These are phyloP conservation scores for Aspergillus quadricinctus DNA, from an alignment of 2,329 filamentous ascomycete species.

Conservation along the genomic window DNA sequence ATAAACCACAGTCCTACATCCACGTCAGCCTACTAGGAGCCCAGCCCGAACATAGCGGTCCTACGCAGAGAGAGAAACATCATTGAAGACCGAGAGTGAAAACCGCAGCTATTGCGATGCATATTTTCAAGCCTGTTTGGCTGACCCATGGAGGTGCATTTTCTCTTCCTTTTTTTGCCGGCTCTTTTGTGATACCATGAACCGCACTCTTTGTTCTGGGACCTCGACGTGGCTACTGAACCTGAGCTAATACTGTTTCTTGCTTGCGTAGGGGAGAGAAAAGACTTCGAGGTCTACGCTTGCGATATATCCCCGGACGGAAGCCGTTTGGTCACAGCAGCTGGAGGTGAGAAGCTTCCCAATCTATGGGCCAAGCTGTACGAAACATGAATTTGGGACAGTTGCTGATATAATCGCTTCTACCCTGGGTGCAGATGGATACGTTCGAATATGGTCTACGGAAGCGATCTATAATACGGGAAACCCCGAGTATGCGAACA, in stretches of 20 bases:
- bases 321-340: conserved; percentile 83
- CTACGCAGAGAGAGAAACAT: conserved; percentile 2
- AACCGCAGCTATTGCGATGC: conserved; percentile 50
- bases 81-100: conserved; percentile 1
- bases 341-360: conserved; percentile 63
- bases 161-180: conserved; percentile 3
- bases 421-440: conserved; percentile 62
- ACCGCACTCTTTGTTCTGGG: not conserved
- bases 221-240: conserved; percentile 6
- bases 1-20: conserved; percentile 14
- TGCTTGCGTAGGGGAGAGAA: conserved; percentile 70
- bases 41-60: conserved; percentile 2
- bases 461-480: conserved; percentile 83
- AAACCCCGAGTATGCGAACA: conserved; percentile 64
- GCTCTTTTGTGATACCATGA: not conserved
- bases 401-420: not conserved
- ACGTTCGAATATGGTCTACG: conserved; percentile 96
- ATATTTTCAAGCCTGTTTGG: conserved; percentile 92
- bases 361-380: not conserved
- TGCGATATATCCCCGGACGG: conserved; percentile 96
- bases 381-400: conserved; percentile 7
- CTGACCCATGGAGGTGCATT: conserved; percentile 78
- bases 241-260: conserved; percentile 8
- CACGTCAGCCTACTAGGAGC: conserved; percentile 19
- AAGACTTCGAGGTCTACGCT: conserved; percentile 97